Evolutionary conservation across 108 stramenopile genomes (phyloP).

Genomic region (Nitzschia sp.): DNA sequence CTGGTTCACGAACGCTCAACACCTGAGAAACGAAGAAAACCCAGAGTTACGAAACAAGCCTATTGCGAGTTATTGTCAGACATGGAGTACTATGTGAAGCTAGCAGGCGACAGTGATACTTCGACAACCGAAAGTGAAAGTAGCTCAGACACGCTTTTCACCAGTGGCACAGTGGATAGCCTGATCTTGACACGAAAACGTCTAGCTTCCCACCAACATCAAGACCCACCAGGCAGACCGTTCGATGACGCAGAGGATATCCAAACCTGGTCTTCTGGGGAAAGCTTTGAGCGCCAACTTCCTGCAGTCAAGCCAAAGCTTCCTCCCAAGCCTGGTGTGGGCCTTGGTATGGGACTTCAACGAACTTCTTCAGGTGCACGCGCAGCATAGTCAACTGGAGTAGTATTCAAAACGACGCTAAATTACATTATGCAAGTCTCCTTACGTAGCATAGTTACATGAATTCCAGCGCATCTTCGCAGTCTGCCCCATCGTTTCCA

Average conservation of each 20-base stretch:
- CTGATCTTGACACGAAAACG: constrained; percentile 19
- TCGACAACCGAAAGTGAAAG: not conserved
- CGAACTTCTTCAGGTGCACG: not conserved
- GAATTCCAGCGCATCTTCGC: constrained; percentile 85
- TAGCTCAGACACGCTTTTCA: not conserved
- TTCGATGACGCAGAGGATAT: not conserved
- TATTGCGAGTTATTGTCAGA: not conserved
- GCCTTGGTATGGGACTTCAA: not conserved
- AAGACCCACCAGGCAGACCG: not conserved
- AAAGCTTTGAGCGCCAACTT: not conserved
- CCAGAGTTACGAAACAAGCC: not conserved
- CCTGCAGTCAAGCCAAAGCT: no score
- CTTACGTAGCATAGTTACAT: not conserved
- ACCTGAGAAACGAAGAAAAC: not conserved
- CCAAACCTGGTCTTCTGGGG: not conserved
- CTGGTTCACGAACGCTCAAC: not conserved
- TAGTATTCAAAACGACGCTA: not conserved
- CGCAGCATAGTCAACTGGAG: not conserved
- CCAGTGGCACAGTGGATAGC: constrained; percentile 4
- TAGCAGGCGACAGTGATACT: not conserved
- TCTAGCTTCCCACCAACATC: not conserved
- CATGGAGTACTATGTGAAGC: not conserved
- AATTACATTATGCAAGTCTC: not conserved
- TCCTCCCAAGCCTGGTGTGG: not conserved
- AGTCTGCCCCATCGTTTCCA: constrained; percentile 81